phyloP scores from a whole-genome alignment of 2,329 filamentous ascomycete species.

The Cercospora sp. region DNA sequence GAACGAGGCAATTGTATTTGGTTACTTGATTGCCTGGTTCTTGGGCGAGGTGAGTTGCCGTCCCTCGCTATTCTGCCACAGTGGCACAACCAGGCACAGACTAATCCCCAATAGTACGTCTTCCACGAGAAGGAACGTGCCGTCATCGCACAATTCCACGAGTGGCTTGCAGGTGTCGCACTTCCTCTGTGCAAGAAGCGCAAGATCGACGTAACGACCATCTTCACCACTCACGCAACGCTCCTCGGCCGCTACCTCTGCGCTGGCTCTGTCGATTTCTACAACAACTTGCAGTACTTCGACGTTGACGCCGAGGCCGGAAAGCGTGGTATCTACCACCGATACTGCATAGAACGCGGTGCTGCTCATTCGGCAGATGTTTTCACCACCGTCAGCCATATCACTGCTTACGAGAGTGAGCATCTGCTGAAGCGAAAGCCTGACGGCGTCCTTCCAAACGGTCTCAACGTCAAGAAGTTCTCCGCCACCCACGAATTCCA shows the following conservation, averaged over 20 bases:
- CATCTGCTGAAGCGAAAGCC: conserved; percentile 96
- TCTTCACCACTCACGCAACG: conserved; percentile 97
- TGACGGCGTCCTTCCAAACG: conserved; percentile 93
- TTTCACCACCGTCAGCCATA: conserved; percentile 98
- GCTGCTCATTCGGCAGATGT: conserved; percentile 91
- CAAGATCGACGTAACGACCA: conserved; percentile 93
- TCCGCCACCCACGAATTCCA: conserved; percentile 98
- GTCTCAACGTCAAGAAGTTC: conserved; percentile 97
- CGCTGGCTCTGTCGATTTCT: conserved; percentile 96
- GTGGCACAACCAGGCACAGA: conserved; percentile 12
- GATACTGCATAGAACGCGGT: conserved; percentile 96
- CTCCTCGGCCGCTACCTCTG: conserved; percentile 94
- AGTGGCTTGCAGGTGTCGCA: conserved; percentile 94
- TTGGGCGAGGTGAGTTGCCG: conserved; percentile 75
- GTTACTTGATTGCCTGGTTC: conserved; percentile 97
- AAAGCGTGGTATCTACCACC: conserved; percentile 96
- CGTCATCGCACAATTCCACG: conserved; percentile 97
- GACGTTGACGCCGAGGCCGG: conserved; percentile 95
- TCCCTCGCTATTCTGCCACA: not conserved
- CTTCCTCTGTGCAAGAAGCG: conserved; percentile 90
- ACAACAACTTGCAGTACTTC: conserved; percentile 97
- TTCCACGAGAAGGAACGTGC: conserved; percentile 88
- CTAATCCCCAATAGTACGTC: conserved; percentile 66
- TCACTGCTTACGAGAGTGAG: conserved; percentile 97
- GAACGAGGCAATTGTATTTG: conserved; percentile 96